Percentiles rank a stretch among this genome's conserved stretches.
These are phyloP conservation scores for Chrysosphaeria jannelii DNA, from an alignment of 2,329 filamentous ascomycete genomes.

Conservation along the genomic window DNA sequence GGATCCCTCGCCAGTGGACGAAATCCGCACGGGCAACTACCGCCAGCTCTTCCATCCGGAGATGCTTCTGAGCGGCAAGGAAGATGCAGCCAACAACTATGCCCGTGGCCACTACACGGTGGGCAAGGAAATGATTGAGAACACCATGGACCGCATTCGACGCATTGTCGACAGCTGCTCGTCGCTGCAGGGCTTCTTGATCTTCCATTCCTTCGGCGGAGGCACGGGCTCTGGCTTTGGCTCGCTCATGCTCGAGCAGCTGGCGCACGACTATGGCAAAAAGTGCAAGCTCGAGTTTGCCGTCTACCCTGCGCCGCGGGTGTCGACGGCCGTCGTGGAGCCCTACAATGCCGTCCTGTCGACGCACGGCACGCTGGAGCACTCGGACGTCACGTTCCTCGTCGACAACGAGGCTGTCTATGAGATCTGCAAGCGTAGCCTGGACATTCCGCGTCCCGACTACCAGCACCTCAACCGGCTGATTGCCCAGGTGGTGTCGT, in stretches of 20 bases:
- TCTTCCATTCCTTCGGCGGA: constrained; percentile 48
- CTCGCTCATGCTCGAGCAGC: constrained; percentile 39
- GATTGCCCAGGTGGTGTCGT: constrained; percentile 46
- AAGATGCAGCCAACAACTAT: constrained; percentile 53
- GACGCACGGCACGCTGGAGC: constrained; percentile 47
- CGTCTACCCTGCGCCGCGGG: constrained; percentile 38
- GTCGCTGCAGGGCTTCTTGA: constrained; percentile 40
- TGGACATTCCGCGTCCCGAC: constrained; percentile 36
- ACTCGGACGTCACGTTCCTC: constrained; percentile 52
- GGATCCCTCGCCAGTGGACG: constrained; percentile 42
- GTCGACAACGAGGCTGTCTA: constrained; percentile 50
- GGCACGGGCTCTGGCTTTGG: constrained; percentile 46
- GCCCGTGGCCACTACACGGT: constrained; percentile 49
- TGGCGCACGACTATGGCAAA: constrained; percentile 45
- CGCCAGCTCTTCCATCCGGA: constrained; percentile 44
- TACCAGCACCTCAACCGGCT: constrained; percentile 44
- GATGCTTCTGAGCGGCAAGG: constrained; percentile 42
- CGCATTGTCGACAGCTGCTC: constrained; percentile 44
- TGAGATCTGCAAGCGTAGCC: constrained; percentile 42
- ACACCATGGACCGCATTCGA: constrained; percentile 37
- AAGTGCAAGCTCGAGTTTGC: constrained; percentile 52
- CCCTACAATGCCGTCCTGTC: constrained; percentile 46
- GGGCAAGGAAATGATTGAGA: constrained; percentile 47
- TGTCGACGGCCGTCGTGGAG: constrained; percentile 41
- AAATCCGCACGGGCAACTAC: constrained; percentile 38